Evolutionary conservation across 2,329 filamentous ascomycete genomes (phyloP), one percentile per base, ranked within the genome.

Genomic region (Aspergillus calidoustus): DNA sequence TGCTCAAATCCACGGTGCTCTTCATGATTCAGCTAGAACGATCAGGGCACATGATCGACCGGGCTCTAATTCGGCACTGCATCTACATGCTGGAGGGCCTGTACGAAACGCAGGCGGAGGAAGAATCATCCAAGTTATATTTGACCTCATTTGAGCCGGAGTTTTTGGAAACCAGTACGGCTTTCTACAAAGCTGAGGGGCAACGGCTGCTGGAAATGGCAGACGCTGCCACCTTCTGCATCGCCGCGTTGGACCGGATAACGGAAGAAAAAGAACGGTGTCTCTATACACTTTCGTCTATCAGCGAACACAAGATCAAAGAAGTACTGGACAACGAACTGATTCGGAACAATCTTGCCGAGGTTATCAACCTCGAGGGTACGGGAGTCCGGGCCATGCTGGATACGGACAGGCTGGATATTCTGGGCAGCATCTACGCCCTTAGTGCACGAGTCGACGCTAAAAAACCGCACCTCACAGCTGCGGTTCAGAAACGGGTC

Each of bases 11-110:
- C 6, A 91, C 97, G 15, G 85, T 98, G 31, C 84, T 98, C 3
- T 93, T 97, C 65, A 91, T 97, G 78, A 91, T 99, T 66, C 87
- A 91, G 64, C 93, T 97, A 88, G 95, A 98, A 76, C 85, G 95
- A 30, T 89, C 93, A 61, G 95, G 94, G 30, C 93, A 97, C 69
- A 86, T 92, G 15, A 93, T 98, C 63, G 91, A 98, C 75, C 89
- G 91, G 68, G 86, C 87, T 41, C 82, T 97, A 4, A 87, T 98
- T 68, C 90, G 92, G 67, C 90, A 91, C 55, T 94, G 92, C 73
- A 86, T 92, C 3, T 89, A 91, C 69, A 97, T 99, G 93, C 84
- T 99, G 6, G 94, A 96, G 73, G 87, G 87, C 7, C 83, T 99
- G 0, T 96, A 97, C 74, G 91, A 96, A 74, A 89, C 88, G 0